Evolutionary conservation across 345 rosid species (phyloP), one percentile per base, ranked within the genome.

Genomic region (Heritiera littoralis): DNA sequence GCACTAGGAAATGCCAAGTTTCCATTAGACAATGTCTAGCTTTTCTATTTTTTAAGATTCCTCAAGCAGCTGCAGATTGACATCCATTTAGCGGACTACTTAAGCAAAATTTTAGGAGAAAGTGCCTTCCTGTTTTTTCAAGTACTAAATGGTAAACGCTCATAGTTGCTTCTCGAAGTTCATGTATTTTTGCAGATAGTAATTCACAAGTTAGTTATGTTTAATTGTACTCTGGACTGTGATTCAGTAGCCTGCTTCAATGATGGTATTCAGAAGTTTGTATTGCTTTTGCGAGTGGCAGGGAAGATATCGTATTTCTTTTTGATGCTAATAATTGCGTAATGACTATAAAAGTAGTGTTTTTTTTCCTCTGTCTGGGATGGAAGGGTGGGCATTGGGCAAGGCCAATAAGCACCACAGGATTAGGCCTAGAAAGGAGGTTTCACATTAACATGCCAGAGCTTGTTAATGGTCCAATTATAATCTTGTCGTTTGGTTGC

Each of bases 21-120:
- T 38, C 49, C 48, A 18, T 72, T 72, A 10, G 49, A 72, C 49
- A 18, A 11, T 54, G 17, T 72, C 54, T 72, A 72, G 63, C 48
- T 72, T 54, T 52, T 72, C 64, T 55, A 5, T 18, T 12, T 41
- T 74, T 73, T 13, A 40, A 40, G 54, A 10, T 12, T 58, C 3
- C 66, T 59, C 41, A 12, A 60, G 41, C 54, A n/a, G 35, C 77
- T 40, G 20, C 20, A 12, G 51, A 71, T 55, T 38, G 65, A 41
- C 54, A 74, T 74, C 77, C 54, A 11, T 38, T 58, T 74, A 74
- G 46, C 38, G 38, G 28, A 35, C 30, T 35, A 55, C n/a, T 70
- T 70, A 4, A n/a, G 15, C 18, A 73, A 55, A 73, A 35, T 54
- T 64, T 64, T 32, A 35, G 32, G 76, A 73, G 64, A 73, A 38